A percentile compares a stretch with the other conserved stretches of the same genome.
phyloP scores from a whole-genome alignment of 1,284 basidiomycete species.

The Fomitopsis betulina region DNA sequence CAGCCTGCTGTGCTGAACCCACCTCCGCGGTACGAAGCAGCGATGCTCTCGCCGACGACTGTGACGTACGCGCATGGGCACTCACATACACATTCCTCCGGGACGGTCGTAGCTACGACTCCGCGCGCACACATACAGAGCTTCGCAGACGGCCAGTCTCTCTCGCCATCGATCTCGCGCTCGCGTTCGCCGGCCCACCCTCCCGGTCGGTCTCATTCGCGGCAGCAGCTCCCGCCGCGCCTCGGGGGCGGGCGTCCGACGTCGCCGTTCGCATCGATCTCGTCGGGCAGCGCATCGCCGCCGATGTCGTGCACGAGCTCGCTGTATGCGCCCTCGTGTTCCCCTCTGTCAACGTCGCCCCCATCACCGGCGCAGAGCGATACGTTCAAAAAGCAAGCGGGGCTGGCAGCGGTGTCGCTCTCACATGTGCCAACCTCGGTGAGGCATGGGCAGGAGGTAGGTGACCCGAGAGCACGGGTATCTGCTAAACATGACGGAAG shows the following conservation, averaged over 20 bases:
- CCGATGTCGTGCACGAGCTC: slow-evolving; percentile 31
- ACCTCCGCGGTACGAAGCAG: slow-evolving; percentile 3
- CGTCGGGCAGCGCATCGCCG: slow-evolving; percentile 31
- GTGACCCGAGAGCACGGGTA: not conserved
- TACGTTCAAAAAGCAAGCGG: slow-evolving; percentile 1
- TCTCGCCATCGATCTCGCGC: slow-evolving; percentile 16
- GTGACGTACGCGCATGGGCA: slow-evolving; percentile 23
- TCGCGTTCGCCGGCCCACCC: slow-evolving; percentile 16
- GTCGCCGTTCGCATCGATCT: slow-evolving; percentile 27
- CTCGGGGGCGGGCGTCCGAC: slow-evolving; percentile 9
- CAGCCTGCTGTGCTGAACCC: not conserved
- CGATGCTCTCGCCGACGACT: slow-evolving; percentile 5
- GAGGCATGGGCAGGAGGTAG: not conserved
- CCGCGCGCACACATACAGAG: slow-evolving; percentile 23
- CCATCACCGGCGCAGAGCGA: slow-evolving; percentile 24
- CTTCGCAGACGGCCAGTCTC: slow-evolving; percentile 13
- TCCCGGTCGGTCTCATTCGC: slow-evolving; percentile 11
- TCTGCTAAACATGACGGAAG: not conserved
- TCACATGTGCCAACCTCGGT: not conserved
- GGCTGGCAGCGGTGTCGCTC: not conserved
- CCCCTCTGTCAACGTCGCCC: slow-evolving; percentile 30
- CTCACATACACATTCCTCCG: slow-evolving; percentile 30
- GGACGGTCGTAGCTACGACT: slow-evolving; percentile 27
- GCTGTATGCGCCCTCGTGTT: slow-evolving; percentile 28
- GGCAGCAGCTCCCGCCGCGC: slow-evolving; percentile 6